Evolutionary conservation across 1,139 yeast genomes (phyloP), one percentile per base, ranked within the genome.

Genomic region (Pichiaceae sp.): DNA sequence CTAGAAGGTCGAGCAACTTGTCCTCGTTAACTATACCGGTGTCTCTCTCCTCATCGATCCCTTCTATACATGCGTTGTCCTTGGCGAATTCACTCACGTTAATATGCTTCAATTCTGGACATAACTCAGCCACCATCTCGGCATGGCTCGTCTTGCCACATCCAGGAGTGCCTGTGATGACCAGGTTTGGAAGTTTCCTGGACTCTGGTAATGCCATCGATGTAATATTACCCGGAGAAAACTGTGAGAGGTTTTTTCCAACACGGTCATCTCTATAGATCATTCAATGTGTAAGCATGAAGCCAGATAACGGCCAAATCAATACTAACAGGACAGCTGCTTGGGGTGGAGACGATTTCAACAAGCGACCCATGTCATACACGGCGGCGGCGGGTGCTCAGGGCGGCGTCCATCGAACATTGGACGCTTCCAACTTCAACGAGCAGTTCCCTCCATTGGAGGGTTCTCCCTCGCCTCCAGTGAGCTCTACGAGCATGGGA

Each of bases 161-260:
- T 1, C 98, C 97, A 12, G 98, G 98, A 2, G 98, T 93, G 3
- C 98, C 98, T 5, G 97, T 91, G 36, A 91, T 72, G 29, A 93
- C 75, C 32, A 91, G 78, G 57, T 93, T 93, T 11, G 96, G 96
- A 29, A 64, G 56, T 31, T 52, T 56, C 57, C 85, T 66, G 42
- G 59, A 14, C 25, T 14, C 17, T 17, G 8, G 30, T 17, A 24
- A 31, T 26, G 29, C 14, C 29, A 26, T 26, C n/a, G 7, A n/a
- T n/a, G n/a, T 12, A 23, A 23, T 23, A 23, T 23, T 8, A 8
- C 25, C 8, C 25, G 12, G 12, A 23, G 12, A 8, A 23, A 23
- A 23, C 12, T 8, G 12, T 23, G 12, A 17, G 24, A 3, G 7
- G 15, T 16, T n/a, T n/a, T n/a, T n/a, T n/a, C n/a, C n/a, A n/a